phyloP scores from a whole-genome alignment of 805 yeast genomes.

The Hanseniaspora lachancei region DNA sequence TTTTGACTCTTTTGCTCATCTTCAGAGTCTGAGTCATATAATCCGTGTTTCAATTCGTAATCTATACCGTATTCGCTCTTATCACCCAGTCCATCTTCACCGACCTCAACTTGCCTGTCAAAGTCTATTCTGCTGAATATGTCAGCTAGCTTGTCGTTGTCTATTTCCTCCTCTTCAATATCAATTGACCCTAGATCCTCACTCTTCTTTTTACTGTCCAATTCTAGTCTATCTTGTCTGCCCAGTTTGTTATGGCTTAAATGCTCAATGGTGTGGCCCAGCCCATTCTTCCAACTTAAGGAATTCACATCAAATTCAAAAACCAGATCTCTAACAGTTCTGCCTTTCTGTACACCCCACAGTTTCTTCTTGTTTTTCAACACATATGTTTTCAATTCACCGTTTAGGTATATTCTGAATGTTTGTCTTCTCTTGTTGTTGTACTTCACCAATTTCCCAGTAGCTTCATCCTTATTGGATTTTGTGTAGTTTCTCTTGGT shows the following conservation, averaged over 20 bases:
- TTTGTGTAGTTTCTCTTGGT: constrained; percentile 34
- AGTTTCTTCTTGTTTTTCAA: constrained; percentile 56
- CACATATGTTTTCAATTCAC: constrained; percentile 41
- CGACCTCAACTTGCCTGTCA: constrained; percentile 36
- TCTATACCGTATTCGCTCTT: constrained; percentile 30
- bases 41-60: constrained; percentile 34
- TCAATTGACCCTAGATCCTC: constrained; percentile 24
- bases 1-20: constrained; percentile 18
- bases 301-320: constrained; percentile 37
- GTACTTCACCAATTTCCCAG: constrained; percentile 3
- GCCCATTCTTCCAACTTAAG: constrained; percentile 69
- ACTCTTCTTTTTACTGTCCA: constrained; percentile 2
- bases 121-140: constrained; percentile 39
- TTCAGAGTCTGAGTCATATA: constrained; percentile 18
- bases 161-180: constrained; percentile 22
- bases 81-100: constrained; percentile 28
- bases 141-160: constrained; percentile 35
- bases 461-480: constrained; percentile 27
- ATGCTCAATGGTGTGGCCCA: constrained; percentile 64
- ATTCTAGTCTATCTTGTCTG: constrained; percentile 3
- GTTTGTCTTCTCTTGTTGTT: constrained; percentile 35
- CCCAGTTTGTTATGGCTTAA: constrained; percentile 24
- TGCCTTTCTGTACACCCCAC: constrained; percentile 80
- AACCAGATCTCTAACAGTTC: constrained; percentile 47
- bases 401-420: constrained; percentile 44